phyloP scores from a whole-genome alignment of 768 basidiomycete genomes.

The Phylloporus arenicola region DNA sequence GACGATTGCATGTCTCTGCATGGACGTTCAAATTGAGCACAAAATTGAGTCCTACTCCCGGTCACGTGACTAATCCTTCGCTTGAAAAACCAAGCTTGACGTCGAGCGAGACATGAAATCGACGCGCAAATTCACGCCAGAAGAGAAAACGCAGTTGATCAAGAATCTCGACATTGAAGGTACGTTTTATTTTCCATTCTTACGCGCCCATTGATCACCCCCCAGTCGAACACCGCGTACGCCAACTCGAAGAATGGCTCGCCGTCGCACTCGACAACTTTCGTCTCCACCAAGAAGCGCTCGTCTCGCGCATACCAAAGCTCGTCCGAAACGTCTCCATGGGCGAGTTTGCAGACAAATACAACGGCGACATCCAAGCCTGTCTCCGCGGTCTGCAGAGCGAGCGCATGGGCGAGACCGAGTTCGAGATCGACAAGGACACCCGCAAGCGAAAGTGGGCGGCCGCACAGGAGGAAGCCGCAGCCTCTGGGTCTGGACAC shows the following conservation, averaged over 20 bases:
- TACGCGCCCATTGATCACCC: not conserved
- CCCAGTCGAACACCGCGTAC: slow-evolving; percentile 66
- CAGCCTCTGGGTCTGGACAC: slow-evolving; percentile 33
- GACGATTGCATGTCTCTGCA: slow-evolving; percentile 12
- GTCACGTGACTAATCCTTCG: not conserved
- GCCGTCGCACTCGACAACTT: slow-evolving; percentile 70
- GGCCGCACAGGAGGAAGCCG: slow-evolving; percentile 52
- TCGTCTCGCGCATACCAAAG: slow-evolving; percentile 68
- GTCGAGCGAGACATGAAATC: slow-evolving; percentile 16
- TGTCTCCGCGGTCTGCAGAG: slow-evolving; percentile 65
- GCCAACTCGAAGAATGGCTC: slow-evolving; percentile 73
- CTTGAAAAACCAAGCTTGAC: slow-evolving; percentile 5
- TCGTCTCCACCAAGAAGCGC: slow-evolving; percentile 67
- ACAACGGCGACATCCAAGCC: slow-evolving; percentile 69
- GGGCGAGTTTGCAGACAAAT: slow-evolving; percentile 74
- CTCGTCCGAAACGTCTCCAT: slow-evolving; percentile 67
- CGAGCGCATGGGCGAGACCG: slow-evolving; percentile 51
- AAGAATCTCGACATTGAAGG: slow-evolving; percentile 80
- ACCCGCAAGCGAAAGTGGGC: slow-evolving; percentile 77
- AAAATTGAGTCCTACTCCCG: not conserved
- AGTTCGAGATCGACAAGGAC: slow-evolving; percentile 56
- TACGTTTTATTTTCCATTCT: slow-evolving; percentile 21
- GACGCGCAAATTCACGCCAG: slow-evolving; percentile 43
- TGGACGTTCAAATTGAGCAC: not conserved
- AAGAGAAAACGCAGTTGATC: slow-evolving; percentile 72